Base-by-base conservation (phyloP, 495 filamentous ascomycete genomes). In the Penicillium waksmanii region DNA sequence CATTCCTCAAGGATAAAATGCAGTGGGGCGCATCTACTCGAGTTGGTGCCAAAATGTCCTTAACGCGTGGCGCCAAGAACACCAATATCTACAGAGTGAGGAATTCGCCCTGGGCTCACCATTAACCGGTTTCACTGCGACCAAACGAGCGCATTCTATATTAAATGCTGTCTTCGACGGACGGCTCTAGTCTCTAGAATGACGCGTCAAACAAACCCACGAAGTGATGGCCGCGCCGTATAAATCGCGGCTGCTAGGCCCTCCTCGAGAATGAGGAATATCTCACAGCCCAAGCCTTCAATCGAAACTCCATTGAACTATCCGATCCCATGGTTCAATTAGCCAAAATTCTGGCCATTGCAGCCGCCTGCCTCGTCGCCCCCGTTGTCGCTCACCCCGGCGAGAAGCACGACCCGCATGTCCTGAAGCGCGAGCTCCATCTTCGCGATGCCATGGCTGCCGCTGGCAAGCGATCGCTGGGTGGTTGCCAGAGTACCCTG, bases 401-500 rank as follows among this genome's bases (percentile, higher is more conserved):
- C 23, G 73, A 76, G 58, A 73, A 76, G 59, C 73, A 76, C 17
- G 69, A 76, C 27, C 65, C 66, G 6, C 63, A 70, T 50, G 64
- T 63, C 19, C 23, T 74, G 34, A 71, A 71, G 63, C 66, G 71
- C 2, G 71, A 73, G 52, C 63, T 74, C 9, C 66, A 67, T 35
- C 62, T 64, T 43, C 69, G 69, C 2, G 66, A 76, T 53, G 64
- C 57, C 33, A 56, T 67, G 51, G 73, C 73, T 3, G 51, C 61
- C 8, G 60, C 61, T 7, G 66, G 67, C 3, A 73, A 69, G 53
- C 67, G 66, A 11, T 59, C 69, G 11, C 54, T 76, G 12, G 61
- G 65, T 55, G 61, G 58, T 15, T 76, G 73, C 42, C 65, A 71
- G 25, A 68, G 36, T 19, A 64, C 60, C 5, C 43, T 67, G 1